Evolutionary conservation across 345 rosid species (phyloP).

Genomic region (Lumnitzera racemosa): DNA sequence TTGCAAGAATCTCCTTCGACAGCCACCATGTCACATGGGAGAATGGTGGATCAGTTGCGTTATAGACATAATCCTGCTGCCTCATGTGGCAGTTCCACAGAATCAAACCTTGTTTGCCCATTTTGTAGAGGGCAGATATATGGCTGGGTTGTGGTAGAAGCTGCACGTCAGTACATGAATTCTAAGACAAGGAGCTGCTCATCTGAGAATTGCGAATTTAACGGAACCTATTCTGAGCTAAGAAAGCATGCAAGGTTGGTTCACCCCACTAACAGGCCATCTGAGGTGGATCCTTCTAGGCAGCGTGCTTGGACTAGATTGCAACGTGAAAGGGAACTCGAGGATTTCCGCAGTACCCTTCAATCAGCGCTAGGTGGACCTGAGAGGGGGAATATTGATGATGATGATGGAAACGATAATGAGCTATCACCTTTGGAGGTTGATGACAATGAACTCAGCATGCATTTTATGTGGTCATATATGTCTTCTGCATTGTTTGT

Average conservation of each 20-base stretch:
- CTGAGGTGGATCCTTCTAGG: slow-evolving; percentile 35
- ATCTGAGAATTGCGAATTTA: slow-evolving; percentile 34
- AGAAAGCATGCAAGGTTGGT: slow-evolving; percentile 51
- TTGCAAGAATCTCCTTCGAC: slow-evolving; percentile 17
- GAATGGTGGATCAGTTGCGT: slow-evolving; percentile 10
- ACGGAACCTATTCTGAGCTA: slow-evolving; percentile 44
- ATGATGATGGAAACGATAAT: slow-evolving; percentile 1
- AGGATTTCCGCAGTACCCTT: slow-evolving; percentile 25
- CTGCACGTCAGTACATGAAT: slow-evolving; percentile 50
- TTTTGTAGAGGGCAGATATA: slow-evolving; percentile 50
- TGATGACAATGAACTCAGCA: not conserved
- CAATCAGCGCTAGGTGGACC: slow-evolving; percentile 6
- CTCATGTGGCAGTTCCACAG: slow-evolving; percentile 11
- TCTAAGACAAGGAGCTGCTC: slow-evolving; percentile 47
- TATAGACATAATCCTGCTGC: not conserved
- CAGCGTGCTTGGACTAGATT: slow-evolving; percentile 37
- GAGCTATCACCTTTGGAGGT: not conserved
- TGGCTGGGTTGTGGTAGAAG: slow-evolving; percentile 35
- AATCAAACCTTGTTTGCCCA: slow-evolving; percentile 34
- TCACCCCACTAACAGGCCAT: slow-evolving; percentile 36
- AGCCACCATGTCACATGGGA: slow-evolving; percentile 2
- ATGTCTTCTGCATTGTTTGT: too few relatives aligned
- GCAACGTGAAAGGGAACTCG: slow-evolving; percentile 30
- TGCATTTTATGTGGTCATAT: too few relatives aligned
- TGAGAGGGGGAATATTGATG: not conserved